phyloP scores from a whole-genome alignment of 1,139 yeast genomes.

The Pichia sp. region DNA sequence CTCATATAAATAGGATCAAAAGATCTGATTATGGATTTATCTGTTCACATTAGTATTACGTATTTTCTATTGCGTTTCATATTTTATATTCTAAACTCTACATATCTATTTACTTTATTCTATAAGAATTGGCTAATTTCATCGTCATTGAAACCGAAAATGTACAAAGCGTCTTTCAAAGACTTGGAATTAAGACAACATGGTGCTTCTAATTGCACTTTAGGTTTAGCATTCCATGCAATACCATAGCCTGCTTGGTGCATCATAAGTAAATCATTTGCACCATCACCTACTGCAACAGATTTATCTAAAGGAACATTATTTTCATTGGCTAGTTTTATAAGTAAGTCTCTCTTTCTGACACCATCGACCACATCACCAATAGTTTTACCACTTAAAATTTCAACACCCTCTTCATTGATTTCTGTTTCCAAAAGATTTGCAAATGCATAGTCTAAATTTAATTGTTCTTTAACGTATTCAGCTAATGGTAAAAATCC shows the following conservation, averaged over 20 bases:
- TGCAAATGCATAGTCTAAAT: slow-evolving; percentile 84
- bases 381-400: slow-evolving; percentile 45
- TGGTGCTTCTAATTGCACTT: slow-evolving; percentile 79
- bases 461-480: slow-evolving; percentile 60
- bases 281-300: slow-evolving; percentile 96
- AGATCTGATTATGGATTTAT: too few species aligned
- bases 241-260: slow-evolving; percentile 85
- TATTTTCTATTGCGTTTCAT: background rate
- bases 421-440: slow-evolving; percentile 57
- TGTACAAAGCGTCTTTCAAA: slow-evolving; percentile 68
- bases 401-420: slow-evolving; percentile 49
- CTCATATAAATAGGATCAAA: too few species aligned
- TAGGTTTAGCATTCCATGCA: slow-evolving; percentile 97
- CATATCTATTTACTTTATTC: background rate
- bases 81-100: background rate
- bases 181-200: slow-evolving; percentile 66
- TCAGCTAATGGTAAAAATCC: slow-evolving; percentile 89
- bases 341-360: slow-evolving; percentile 68
- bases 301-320: slow-evolving; percentile 49
- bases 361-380: slow-evolving; percentile 87
- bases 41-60: too few species aligned
- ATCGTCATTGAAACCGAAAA: slow-evolving; percentile 65
- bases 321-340: slow-evolving; percentile 61
- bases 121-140: slow-evolving; percentile 38
- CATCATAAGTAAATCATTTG: slow-evolving; percentile 95